Evolutionary conservation across 2,329 filamentous ascomycete species (phyloP).

Genomic region (Fusarium sp.): DNA sequence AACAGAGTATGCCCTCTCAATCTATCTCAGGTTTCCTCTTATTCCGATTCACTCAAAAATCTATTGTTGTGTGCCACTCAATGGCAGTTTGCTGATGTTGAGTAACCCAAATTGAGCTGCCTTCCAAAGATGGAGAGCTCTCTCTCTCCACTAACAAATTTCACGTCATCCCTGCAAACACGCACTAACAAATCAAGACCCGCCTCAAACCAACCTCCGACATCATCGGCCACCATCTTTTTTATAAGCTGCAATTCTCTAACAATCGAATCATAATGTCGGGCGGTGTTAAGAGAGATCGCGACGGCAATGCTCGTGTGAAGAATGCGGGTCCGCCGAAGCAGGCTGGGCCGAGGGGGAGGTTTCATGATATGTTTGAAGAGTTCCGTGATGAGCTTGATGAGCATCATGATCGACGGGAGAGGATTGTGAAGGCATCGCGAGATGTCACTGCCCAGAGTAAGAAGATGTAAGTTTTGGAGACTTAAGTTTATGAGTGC

Average conservation of each 20-base stretch:
- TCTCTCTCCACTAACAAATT: slow-evolving; percentile 30
- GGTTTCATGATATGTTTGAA: slow-evolving; percentile 83
- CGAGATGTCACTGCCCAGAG: slow-evolving; percentile 92
- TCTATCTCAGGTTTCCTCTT: background rate
- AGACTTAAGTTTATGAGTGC: too few species aligned
- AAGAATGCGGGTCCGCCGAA: slow-evolving; percentile 49
- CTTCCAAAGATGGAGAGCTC: slow-evolving; percentile 35
- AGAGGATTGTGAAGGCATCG: slow-evolving; percentile 89
- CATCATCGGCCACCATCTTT: slow-evolving; percentile 33
- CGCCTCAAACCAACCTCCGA: slow-evolving; percentile 35
- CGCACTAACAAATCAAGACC: slow-evolving; percentile 36
- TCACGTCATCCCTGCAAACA: slow-evolving; percentile 40
- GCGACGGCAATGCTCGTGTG: slow-evolving; percentile 61
- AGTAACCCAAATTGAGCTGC: slow-evolving; percentile 15
- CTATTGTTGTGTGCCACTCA: slow-evolving; percentile 23
- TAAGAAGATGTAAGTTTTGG: slow-evolving; percentile 86
- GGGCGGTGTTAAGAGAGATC: slow-evolving; percentile 37
- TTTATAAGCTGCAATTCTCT: background rate
- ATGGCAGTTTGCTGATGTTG: slow-evolving; percentile 22
- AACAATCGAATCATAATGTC: slow-evolving; percentile 18
- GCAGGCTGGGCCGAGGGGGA: slow-evolving; percentile 51
- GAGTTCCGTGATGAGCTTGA: slow-evolving; percentile 88
- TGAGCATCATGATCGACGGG: slow-evolving; percentile 91
- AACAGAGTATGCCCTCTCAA: background rate
- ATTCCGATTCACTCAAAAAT: background rate